These are phyloP conservation scores for Cryptococcus deneoformans DNA, from an alignment of 1,284 basidiomycete species.

Conservation along the genomic window DNA sequence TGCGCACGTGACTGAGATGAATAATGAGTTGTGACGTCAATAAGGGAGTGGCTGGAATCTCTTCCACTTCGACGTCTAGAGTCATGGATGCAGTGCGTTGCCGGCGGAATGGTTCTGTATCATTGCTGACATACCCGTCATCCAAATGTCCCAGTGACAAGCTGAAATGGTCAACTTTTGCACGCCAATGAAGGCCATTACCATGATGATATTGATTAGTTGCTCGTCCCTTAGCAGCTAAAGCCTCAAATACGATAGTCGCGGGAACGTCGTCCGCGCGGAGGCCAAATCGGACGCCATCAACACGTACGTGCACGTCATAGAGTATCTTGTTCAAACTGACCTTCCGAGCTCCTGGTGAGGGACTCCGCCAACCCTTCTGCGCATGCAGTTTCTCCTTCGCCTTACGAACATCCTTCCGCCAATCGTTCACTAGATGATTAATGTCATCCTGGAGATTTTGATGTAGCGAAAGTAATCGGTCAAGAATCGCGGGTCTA, in stretches of 20 bases:
- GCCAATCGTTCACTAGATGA: conserved; percentile 28
- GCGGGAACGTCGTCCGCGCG: conserved; percentile 43
- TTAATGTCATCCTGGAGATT: conserved; percentile 35
- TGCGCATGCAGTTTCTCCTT: neutral
- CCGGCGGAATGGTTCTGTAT: conserved; percentile 55
- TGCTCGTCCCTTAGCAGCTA: conserved; percentile 28
- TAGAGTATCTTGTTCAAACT: conserved; percentile 8
- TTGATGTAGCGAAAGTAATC: conserved; percentile 42
- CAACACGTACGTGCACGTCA: conserved; percentile 27
- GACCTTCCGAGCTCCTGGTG: neutral
- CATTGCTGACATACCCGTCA: conserved; percentile 13
- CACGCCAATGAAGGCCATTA: conserved; percentile 35
- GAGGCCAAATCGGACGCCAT: conserved; percentile 37
- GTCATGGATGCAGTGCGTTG: conserved; percentile 77
- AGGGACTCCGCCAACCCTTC: neutral
- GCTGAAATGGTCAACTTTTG: conserved; percentile 40
- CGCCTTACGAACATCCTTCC: conserved; percentile 13
- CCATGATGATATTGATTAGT: conserved; percentile 20
- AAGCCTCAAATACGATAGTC: conserved; percentile 40
- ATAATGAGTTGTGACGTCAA: conserved; percentile 51
- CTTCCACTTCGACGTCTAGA: conserved; percentile 60
- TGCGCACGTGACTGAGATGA: conserved; percentile 70
- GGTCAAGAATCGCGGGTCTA: conserved; percentile 45
- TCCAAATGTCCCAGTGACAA: conserved; percentile 40
- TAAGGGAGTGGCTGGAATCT: conserved; percentile 30